Base-by-base conservation (phyloP, 768 basidiomycete genomes). In the Calvatia gigantea region DNA sequence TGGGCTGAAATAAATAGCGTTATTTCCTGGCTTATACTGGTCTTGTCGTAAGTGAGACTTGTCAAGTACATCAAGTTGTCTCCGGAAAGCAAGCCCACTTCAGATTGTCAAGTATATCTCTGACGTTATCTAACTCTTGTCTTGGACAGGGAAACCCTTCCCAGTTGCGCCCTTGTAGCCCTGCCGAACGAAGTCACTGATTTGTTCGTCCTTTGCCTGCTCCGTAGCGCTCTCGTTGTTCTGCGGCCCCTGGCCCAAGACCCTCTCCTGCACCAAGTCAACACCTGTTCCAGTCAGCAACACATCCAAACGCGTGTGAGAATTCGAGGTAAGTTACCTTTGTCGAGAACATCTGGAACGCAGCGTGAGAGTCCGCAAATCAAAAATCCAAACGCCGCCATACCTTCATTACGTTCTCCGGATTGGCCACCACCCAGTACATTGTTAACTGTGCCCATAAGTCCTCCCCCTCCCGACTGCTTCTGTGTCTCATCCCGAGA, bases 121-220 rank as follows among this genome's bases (percentile, higher is more conserved):
- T n/a, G n/a, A n/a, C n/a, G n/a, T n/a, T n/a, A n/a, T n/a, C n/a
- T n/a, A n/a, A n/a, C n/a, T n/a, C n/a, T n/a, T n/a, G n/a, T n/a
- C n/a, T n/a, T n/a, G n/a, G n/a, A n/a, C n/a, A n/a, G n/a, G n/a
- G n/a, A 77, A 65, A 17, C 75, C 71, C 23, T 62, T 62, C 5
- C 76, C 75, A n/a, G 74, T 74, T 3, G 62, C 51, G 25, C 58
- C 61, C 62, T 73, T 73, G 51, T 66, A 76, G 29, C 61, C 62
- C 2, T 52, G 45, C 8, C 73, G 62, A 48, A 77, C 73, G 5
- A 67, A 66, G 50, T 73, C 72, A n/a, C 69, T 67, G 51, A 77
- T 76, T 54, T 69, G 65, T 57, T 75, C 70, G 58, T 75, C 75
- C 58, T 77, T 77, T 14, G 67, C 63, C 58, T 77, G 73, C 60